Evolutionary conservation across 495 filamentous ascomycete genomes (phyloP).

Genomic region (Viridothelium virens): DNA sequence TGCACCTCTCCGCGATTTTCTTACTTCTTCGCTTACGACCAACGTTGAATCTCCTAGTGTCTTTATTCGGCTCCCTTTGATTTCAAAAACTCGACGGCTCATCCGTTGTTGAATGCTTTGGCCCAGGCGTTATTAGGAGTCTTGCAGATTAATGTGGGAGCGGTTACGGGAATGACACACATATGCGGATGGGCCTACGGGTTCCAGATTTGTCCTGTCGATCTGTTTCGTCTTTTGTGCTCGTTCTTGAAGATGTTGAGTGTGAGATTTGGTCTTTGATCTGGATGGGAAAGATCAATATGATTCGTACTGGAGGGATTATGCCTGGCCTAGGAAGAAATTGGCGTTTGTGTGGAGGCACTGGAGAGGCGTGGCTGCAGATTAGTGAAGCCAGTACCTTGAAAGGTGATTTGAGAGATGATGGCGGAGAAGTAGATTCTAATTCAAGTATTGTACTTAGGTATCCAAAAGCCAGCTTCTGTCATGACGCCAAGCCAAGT

Average conservation of each 20-base stretch:
- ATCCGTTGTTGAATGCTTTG: background rate
- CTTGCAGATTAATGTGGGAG: background rate
- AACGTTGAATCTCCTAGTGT: background rate
- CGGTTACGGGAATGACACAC: background rate
- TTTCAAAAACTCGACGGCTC: no score
- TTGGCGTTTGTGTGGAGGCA: background rate
- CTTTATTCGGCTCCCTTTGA: background rate
- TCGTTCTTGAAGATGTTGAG: background rate
- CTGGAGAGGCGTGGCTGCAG: background rate
- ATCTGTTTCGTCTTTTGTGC: background rate
- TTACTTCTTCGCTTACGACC: no score
- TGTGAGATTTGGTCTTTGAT: background rate
- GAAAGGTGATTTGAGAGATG: background rate
- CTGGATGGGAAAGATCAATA: background rate
- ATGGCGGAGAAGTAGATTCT: background rate
- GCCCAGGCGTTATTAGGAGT: background rate
- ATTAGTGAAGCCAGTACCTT: background rate
- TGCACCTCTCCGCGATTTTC: no score
- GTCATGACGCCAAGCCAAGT: background rate
- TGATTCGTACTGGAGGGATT: background rate
- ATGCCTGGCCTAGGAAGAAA: background rate
- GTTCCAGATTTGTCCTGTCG: background rate
- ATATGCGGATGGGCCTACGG: slow-evolving; percentile 5
- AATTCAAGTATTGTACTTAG: background rate
- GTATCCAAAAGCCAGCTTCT: background rate